phyloP scores from a whole-genome alignment of 1,284 basidiomycete genomes.

The Amylostereum chailletii region DNA sequence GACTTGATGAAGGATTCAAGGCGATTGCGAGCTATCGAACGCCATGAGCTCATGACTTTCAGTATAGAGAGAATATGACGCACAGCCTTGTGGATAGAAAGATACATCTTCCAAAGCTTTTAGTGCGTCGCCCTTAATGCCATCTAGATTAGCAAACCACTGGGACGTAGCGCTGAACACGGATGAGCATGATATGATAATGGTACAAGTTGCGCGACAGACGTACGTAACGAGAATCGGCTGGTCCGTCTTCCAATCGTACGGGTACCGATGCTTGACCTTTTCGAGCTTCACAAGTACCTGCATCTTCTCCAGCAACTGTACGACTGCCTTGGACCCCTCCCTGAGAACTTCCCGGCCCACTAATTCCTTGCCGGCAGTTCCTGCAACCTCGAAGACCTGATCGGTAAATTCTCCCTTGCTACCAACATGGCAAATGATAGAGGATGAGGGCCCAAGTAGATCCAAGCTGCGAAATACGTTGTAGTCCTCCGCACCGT shows the following conservation, averaged over 20 bases:
- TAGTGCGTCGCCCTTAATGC: slow-evolving; percentile 75
- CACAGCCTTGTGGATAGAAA: slow-evolving; percentile 76
- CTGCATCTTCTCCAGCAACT: slow-evolving; percentile 52
- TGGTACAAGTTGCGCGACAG: not conserved
- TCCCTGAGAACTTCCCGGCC: slow-evolving; percentile 69
- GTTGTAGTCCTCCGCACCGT: slow-evolving; percentile 90
- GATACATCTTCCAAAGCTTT: slow-evolving; percentile 63
- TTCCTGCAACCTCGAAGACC: slow-evolving; percentile 46
- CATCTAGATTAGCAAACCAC: slow-evolving; percentile 92
- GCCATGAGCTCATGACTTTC: slow-evolving; percentile 1
- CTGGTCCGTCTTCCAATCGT: slow-evolving; percentile 94
- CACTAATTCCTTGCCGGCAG: slow-evolving; percentile 37
- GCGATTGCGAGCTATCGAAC: slow-evolving; percentile 63
- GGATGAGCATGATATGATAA: not conserved
- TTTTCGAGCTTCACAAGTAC: slow-evolving; percentile 61
- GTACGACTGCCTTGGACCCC: slow-evolving; percentile 63
- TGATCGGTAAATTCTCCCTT: slow-evolving; percentile 67
- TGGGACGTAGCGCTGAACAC: slow-evolving; percentile 82
- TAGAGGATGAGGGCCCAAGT: slow-evolving; percentile 28
- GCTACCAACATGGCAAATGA: slow-evolving; percentile 76
- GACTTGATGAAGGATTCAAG: slow-evolving; percentile 80
- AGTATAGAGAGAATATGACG: slow-evolving; percentile 19
- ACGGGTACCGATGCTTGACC: slow-evolving; percentile 87
- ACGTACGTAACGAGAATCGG: slow-evolving; percentile 85
- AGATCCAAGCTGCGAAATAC: slow-evolving; percentile 51